These are phyloP conservation scores for Nicotiana attenuata DNA, from an alignment of 257 asterid genomes.

Conservation along the genomic window DNA sequence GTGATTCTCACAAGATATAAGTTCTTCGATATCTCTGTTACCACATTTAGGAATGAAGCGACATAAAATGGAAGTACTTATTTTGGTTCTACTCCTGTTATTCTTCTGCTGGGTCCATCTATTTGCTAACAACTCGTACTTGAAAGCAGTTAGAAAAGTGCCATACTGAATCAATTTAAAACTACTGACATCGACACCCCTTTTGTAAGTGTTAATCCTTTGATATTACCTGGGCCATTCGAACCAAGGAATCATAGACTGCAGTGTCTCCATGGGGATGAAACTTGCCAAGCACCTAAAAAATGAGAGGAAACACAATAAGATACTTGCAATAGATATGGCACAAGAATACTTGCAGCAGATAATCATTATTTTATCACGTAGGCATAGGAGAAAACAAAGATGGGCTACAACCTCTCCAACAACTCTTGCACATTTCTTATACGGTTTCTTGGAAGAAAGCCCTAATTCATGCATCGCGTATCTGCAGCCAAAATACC, in stretches of 20 bases:
- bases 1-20: neutral
- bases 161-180: neutral
- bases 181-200: neutral
- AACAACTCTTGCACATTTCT: slow-evolving; percentile 98
- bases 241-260: slow-evolving; percentile 93
- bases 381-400: neutral
- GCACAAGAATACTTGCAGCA: neutral
- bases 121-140: neutral
- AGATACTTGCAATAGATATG: slow-evolving; percentile 5
- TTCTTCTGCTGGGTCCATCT: neutral
- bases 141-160: neutral
- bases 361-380: neutral
- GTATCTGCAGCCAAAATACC: slow-evolving; percentile 38
- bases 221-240: slow-evolving; percentile 91
- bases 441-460: slow-evolving; percentile 84
- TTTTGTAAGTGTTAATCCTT: neutral
- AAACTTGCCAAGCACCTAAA: slow-evolving; percentile 90
- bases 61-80: neutral
- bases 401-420: slow-evolving; percentile 72
- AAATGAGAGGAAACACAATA: slow-evolving; percentile 8
- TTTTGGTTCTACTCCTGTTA: neutral
- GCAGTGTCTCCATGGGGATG: slow-evolving; percentile 98
- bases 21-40: neutral
- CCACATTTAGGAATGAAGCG: neutral
- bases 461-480: slow-evolving; percentile 98